Base-by-base conservation (phyloP, 352 stramenopile genomes). In the Pythium grandisporangium region DNA sequence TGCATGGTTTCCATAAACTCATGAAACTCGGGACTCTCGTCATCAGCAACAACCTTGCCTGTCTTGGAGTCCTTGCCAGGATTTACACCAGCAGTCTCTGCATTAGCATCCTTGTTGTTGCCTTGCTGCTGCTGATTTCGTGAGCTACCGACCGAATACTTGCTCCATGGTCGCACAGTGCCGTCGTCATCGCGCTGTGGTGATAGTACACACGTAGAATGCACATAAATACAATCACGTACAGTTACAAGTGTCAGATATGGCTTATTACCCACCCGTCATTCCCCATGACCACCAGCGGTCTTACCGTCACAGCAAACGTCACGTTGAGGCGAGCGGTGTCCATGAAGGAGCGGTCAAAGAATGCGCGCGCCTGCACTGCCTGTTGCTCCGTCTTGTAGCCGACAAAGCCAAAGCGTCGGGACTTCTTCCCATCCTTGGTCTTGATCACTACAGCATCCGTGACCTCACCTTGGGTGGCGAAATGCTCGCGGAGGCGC, bases 1-100 rank as follows among this genome's bases (percentile, higher is more conserved):
- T 95, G 79, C 80, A 95, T 93, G 14, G 85, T 90, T 49, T 93
- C 81, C 49, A 94, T 74, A 40, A 95, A 95, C 62, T 95, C 81
- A 37, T 90, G 46, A 30, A 93, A 90, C 59, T 88, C 74, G 12
- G 60, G 59, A 36, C 70, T 81, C 34, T 16, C 40, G 33, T 75
- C 60, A 10, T 51, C 42, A 20, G 36, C 42, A 5, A 60, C 55
- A 14, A 30, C 35, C 24, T 44, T 27, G 12, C 36, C 42, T 36
- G 53, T 50, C 38, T 66, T 67, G 45, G 37, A 37, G 27, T 55
- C 61, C 34, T 69, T 61, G n/a, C 49, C 32, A n/a, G n/a, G n/a
- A n/a, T n/a, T n/a, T n/a, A n/a, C n/a, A n/a, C n/a, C n/a, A n/a
- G n/a, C n/a, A n/a, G n/a, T n/a, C n/a, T n/a, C n/a, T n/a, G n/a